Base-by-base conservation (phyloP, 176 grass and related monocot genomes). In the Poa pratensis region DNA sequence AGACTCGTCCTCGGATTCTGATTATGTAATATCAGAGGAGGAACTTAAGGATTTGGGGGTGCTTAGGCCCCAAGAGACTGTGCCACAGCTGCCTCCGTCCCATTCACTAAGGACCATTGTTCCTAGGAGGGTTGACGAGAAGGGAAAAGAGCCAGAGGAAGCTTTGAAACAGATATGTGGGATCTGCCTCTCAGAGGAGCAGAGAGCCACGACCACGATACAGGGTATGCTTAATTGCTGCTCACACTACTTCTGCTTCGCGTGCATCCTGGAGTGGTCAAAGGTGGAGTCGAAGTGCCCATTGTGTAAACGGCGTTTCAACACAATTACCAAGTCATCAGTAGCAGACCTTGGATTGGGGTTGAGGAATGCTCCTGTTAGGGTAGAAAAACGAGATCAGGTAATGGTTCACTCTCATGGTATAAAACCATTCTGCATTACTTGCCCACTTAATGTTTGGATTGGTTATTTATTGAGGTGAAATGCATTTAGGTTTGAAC, bases 251-350 rank as follows among this genome's bases (percentile, higher is more conserved):
- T 95, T 95, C 80, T 95, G 90, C 84, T 92, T 92, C 16, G 86
- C 82, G 5, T 95, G 93, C 79, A 90, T 95, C 63, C 79, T 95
- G 22, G 93, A 92, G 78, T 95, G 93, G 93, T 95, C 93, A 14
- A 95, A 92, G 75, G 93, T 95, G 70, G 93, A 95, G 83, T 92
- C 90, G 0, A 78, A 86, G 50, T 95, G 93, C 76, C 93, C 93
- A 4, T 77, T 95, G 59, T 95, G 93, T 81, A 95, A 92, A 78
- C 82, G 90, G 22, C 80, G 93, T 65, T 95, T 95, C 70, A 86
- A 72, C 28, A 90, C 88, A 19, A 87, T 95, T 59, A 92, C 90
- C 69, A 95, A 92, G 85, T 85, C 90, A 24, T 89, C 93, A 20
- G 84, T 83, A 52, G 86, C 83, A 48, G 90, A 90, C 88, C 63